Conservation (phyloP, 176 grass and related monocot genomes). For the Metroxylon sagu region DNA sequence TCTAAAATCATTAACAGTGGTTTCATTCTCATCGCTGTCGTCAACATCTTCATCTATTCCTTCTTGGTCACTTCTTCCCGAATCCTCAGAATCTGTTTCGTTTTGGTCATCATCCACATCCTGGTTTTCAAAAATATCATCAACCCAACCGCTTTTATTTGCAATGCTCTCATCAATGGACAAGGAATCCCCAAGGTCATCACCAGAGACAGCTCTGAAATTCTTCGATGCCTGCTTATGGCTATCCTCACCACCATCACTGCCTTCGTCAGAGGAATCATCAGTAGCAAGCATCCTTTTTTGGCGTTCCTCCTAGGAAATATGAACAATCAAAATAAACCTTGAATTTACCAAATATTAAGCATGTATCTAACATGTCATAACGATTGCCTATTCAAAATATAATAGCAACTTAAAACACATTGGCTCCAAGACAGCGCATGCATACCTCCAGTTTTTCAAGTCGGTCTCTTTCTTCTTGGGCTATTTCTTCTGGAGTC, state of each 20-base stretch:
- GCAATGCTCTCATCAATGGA: conserved; percentile 25
- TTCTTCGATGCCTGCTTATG: conserved; percentile 22
- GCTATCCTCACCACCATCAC: conserved; percentile 26
- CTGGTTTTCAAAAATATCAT: conserved; percentile 56
- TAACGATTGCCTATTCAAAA: too few relatives aligned
- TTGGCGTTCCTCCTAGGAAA: conserved; percentile 58
- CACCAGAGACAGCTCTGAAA: conserved; percentile 68
- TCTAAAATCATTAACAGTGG: conserved; percentile 9
- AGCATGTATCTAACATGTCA: too few relatives aligned
- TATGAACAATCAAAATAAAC: background rate
- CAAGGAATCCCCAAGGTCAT: conserved; percentile 91
- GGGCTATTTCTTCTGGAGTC: conserved; percentile 89
- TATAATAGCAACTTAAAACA: background rate
- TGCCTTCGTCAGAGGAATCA: conserved; percentile 52
- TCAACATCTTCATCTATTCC: conserved; percentile 8
- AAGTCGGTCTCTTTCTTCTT: conserved; percentile 83
- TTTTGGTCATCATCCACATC: conserved; percentile 38
- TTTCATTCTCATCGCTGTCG: conserved; percentile 4
- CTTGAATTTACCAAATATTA: too few relatives aligned
- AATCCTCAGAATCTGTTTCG: conserved; percentile 35
- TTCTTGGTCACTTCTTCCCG: conserved; percentile 30
- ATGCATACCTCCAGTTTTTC: conserved; percentile 67
- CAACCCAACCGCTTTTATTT: conserved; percentile 54
- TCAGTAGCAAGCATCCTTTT: conserved; percentile 71
- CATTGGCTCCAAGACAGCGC: background rate